Evolutionary conservation across 2,329 filamentous ascomycete species (phyloP), one percentile per base, ranked within the genome.

Genomic region (Exophiala alcalophila): DNA sequence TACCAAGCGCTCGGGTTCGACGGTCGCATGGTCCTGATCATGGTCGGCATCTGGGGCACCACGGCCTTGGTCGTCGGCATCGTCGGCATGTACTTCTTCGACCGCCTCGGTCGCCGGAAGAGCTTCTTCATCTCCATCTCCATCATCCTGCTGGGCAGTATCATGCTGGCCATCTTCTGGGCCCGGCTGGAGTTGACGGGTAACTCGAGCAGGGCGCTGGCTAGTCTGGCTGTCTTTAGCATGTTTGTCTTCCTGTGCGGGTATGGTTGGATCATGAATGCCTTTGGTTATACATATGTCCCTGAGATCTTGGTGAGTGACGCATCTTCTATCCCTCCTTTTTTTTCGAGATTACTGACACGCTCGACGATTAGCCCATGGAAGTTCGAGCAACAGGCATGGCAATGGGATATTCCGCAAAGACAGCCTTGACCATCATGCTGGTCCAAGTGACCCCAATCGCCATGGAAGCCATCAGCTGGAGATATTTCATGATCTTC

Each of bases 401-500:
- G 14, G 34, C n/a, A 31, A 14, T 9, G 27, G 26, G 26, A 2
- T 28, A 28, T 14, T n/a, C 26, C 3, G n/a, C 26, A 5, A 12
- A 10, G 8, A 28, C 7, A 7, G 7, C 25, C 0, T 44, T 31
- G 27, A 38, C 25, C 26, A 25, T 32, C n/a, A 12, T 39, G 5
- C 21, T 15, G 12, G 26, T 44, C 5, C 25, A 30, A 8, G 15
- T 39, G 10, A 27, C 27, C 6, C 41, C 27, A 11, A 33, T 21
- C 3, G 41, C 41, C 12, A 32, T 44, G 4, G 41, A 25, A 9
- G 12, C n/a, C 11, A 44, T 44, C 18, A 26, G 24, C 24, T 44
- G 41, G 41, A 30, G 26, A 15, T 44, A 32, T 18, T 44, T 38
- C 23, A 32, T 44, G n/a, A 38, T 44, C 10, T 44, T 21, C 11